phyloP scores from a whole-genome alignment of 495 filamentous ascomycete species.

The Aspergillus steynii region DNA sequence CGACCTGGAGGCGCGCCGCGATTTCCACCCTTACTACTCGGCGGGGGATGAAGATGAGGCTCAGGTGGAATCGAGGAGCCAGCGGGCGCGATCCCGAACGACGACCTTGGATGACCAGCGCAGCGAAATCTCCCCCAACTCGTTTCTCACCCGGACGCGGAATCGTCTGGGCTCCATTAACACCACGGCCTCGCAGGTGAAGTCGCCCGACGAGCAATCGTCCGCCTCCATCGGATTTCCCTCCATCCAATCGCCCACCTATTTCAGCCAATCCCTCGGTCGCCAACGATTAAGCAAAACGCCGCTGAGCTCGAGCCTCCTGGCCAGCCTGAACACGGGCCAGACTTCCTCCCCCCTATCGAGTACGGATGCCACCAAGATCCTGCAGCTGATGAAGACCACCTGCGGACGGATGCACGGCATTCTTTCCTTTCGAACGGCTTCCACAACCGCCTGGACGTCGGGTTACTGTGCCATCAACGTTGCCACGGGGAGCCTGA shows the following conservation, averaged over 20 bases:
- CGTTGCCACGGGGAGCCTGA: conserved; percentile 55
- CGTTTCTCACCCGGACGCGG: conserved; percentile 35
- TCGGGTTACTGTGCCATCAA: conserved; percentile 61
- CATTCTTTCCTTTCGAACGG: conserved; percentile 56
- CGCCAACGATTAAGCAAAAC: conserved; percentile 49
- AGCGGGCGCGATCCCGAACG: conserved; percentile 50
- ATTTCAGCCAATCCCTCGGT: conserved; percentile 28
- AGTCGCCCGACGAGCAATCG: conserved; percentile 30
- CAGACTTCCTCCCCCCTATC: conserved; percentile 53
- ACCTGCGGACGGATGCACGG: conserved; percentile 58
- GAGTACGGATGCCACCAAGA: conserved; percentile 50
- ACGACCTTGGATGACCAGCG: conserved; percentile 50
- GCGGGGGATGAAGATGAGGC: conserved; percentile 38
- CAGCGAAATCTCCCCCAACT: conserved; percentile 41
- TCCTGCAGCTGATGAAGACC: conserved; percentile 58
- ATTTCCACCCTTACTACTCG: conserved; percentile 30
- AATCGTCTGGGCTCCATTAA: conserved; percentile 49
- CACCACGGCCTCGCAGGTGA: conserved; percentile 36
- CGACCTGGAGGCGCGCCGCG: conserved; percentile 33
- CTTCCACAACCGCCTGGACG: conserved; percentile 53
- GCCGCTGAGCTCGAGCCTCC: conserved; percentile 32
- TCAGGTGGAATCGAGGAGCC: conserved; percentile 33
- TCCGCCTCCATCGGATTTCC: conserved; percentile 51
- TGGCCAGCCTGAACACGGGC: conserved; percentile 29
- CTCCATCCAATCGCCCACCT: conserved; percentile 49